phyloP scores from a whole-genome alignment of 306 rosid species.

The Carpinus fangiana region DNA sequence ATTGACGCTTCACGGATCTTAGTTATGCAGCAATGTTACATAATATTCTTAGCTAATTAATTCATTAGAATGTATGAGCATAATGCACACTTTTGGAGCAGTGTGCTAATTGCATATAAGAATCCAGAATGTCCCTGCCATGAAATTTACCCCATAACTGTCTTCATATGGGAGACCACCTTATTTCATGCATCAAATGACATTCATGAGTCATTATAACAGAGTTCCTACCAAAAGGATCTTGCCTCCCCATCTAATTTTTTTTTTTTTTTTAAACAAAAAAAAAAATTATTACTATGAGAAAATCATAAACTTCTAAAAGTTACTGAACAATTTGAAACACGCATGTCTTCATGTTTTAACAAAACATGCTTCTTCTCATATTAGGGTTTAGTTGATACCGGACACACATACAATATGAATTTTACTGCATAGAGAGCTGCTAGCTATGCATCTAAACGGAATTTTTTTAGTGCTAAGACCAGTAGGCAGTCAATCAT shows the following conservation, averaged over 20 bases:
- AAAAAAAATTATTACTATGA: not conserved
- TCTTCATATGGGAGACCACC: not conserved
- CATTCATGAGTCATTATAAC: not conserved
- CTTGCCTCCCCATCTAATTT: not conserved
- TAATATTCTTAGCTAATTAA: not conserved
- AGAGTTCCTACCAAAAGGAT: not conserved
- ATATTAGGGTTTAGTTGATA: conserved; percentile 1
- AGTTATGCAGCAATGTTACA: not conserved
- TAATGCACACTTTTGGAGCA: not conserved
- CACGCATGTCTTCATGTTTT: not conserved
- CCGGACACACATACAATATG: not conserved
- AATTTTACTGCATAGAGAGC: not conserved
- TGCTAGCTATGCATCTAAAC: not conserved
- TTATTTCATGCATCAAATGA: conserved; percentile 1
- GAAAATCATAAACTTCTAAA: not conserved
- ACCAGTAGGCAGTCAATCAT: not conserved
- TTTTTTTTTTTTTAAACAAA: not conserved
- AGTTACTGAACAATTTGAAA: not conserved
- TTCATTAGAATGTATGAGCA: no score
- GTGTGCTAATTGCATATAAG: not conserved
- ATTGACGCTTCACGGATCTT: not conserved
- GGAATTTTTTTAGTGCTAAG: not conserved
- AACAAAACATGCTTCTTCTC: conserved; percentile 2
- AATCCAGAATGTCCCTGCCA: not conserved
- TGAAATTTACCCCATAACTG: not conserved